Evolutionary conservation across 148 eudicot species (phyloP).

Genomic region (Bassia scoparia): DNA sequence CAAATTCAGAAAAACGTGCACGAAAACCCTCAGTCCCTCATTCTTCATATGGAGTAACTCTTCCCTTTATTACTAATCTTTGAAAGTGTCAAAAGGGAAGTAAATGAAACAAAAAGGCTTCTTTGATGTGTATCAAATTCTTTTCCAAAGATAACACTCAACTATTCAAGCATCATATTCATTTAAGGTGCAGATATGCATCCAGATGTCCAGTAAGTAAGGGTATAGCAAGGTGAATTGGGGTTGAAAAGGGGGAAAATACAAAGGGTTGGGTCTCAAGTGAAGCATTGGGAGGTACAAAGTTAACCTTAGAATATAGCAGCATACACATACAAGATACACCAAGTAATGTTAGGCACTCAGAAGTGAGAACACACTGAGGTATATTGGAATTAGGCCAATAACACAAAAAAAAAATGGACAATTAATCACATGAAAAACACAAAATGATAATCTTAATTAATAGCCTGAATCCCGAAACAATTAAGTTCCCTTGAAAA

Average conservation of each 20-base stretch:
- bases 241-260: neutral
- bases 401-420: neutral
- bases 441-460: neutral
- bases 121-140: too few species aligned
- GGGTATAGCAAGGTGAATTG: neutral
- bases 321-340: neutral
- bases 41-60: neutral
- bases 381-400: neutral
- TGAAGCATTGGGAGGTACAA: too few species aligned
- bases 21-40: neutral
- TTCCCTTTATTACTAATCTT: neutral
- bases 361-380: neutral
- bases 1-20: neutral
- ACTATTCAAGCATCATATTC: neutral
- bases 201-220: neutral
- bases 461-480: neutral
- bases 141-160: neutral
- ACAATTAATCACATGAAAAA: neutral
- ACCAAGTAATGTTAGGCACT: neutral
- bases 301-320: neutral
- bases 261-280: too few species aligned
- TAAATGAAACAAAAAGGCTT: too few species aligned
- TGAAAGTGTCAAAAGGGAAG: neutral
- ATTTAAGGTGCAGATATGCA: neutral
- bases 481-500: neutral